These are phyloP conservation scores for Leptographium procerum DNA, from an alignment of 2,329 filamentous ascomycete species.

Conservation along the genomic window DNA sequence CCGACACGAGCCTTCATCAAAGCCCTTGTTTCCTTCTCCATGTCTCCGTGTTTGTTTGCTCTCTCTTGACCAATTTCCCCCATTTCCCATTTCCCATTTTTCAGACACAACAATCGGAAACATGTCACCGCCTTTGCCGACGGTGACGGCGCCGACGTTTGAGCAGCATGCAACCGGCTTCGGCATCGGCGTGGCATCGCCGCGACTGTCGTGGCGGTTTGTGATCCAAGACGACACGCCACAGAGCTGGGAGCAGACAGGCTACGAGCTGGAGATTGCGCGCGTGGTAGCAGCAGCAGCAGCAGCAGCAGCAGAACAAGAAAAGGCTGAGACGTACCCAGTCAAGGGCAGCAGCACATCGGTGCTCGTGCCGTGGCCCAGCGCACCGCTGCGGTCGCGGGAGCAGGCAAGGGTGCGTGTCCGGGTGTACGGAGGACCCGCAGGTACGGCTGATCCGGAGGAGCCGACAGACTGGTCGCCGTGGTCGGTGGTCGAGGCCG, in stretches of 20 bases:
- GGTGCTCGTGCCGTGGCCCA: conserved; percentile 25
- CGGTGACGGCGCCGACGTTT: conserved; percentile 4
- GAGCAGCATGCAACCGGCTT: conserved; percentile 15
- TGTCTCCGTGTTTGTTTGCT: neutral
- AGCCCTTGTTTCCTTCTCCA: neutral
- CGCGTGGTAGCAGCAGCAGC: neutral
- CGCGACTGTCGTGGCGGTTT: conserved; percentile 16
- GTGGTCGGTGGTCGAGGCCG: conserved; percentile 10
- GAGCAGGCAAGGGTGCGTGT: conserved; percentile 11
- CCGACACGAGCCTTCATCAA: neutral
- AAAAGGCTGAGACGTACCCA: neutral
- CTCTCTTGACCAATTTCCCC: neutral
- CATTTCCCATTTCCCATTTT: neutral
- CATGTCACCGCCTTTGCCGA: neutral
- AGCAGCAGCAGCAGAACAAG: too few species aligned
- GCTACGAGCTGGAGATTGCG: conserved; percentile 11
- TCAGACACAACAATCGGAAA: neutral
- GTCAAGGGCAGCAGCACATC: conserved; percentile 13
- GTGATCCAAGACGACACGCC: neutral
- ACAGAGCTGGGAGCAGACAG: conserved; percentile 10
- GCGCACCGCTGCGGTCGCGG: conserved; percentile 6
- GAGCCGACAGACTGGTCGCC: conserved; percentile 10
- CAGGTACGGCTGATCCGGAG: neutral
- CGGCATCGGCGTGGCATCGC: conserved; percentile 10
- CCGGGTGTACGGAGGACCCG: neutral